Evolutionary conservation across 371 early-diverging fungal genomes (phyloP), one percentile per base, ranked within the genome.

Genomic region (Mortierella sp.): DNA sequence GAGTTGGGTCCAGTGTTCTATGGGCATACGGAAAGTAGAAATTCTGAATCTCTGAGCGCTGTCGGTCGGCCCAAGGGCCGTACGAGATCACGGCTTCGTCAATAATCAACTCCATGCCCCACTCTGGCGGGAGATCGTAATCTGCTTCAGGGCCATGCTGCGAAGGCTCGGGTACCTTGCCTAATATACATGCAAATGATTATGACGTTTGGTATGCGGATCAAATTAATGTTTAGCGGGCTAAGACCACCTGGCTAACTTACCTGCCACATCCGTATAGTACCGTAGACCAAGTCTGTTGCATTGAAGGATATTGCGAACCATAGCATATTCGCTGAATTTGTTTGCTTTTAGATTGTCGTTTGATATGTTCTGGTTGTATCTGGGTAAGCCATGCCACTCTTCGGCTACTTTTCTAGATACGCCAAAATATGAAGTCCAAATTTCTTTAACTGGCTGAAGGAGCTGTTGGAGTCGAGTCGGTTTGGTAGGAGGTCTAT

Each of bases 1-100:
- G 81, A 1, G 94, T 92, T 11, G 84, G 86, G 16, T 75, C 73
- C 45, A 75, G 68, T 26, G 86, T 84, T 6, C 94, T 90, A 72
- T 92, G 93, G 0, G 93, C 64, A 32, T 84, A 88, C 6, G 96
- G 96, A 64, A 92, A 96, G 64, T 93, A 94, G 75, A 92, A 96
- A 37, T 87, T 87, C 69, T 94, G 95, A n/a, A 95, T 85, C 24
- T 80, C 67, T 2, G 86, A 64, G 30, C 92, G 91, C 66, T 96
- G 96, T n/a, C 94, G 88, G 83, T 95, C 93, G 0, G 95, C 88
- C 96, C 96, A 96, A 8, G 96, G 96, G 0, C 96, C 96, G 78
- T 96, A 96, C 32, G 92, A 88, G 0, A 94, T 57, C 10, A 87
- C 85, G 3, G 90, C 92, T 62, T 93, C 90, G 68, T 85, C 83